These are phyloP conservation scores for Mycena floridula DNA, from an alignment of 768 basidiomycete species.

Conservation along the genomic window DNA sequence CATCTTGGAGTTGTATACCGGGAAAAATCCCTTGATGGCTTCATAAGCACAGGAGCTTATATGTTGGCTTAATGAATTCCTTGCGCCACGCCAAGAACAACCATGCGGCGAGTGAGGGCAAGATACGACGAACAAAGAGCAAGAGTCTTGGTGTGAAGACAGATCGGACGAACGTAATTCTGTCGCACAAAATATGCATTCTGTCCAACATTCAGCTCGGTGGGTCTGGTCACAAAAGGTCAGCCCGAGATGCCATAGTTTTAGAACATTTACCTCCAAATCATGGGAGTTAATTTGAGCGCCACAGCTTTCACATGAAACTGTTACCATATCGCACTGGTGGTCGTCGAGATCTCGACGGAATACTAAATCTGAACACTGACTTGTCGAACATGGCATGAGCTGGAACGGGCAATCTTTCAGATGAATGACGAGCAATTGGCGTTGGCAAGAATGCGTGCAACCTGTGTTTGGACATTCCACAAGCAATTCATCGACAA, in stretches of 20 bases:
- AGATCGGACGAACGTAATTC: conserved; percentile 28
- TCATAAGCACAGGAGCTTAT: conserved; percentile 48
- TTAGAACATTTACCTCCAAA: conserved; percentile 27
- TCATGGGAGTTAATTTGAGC: conserved; percentile 25
- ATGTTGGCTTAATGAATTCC: conserved; percentile 31
- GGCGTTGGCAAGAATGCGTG: conserved; percentile 56
- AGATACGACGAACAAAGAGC: conserved; percentile 29
- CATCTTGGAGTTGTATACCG: conserved; percentile 31
- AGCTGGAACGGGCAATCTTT: conserved; percentile 56
- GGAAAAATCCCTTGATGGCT: conserved; percentile 54
- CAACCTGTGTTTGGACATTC: conserved; percentile 65
- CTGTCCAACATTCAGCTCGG: conserved; percentile 28
- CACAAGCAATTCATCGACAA: conserved; percentile 78
- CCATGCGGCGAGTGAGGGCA: conserved; percentile 46
- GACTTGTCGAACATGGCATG: conserved; percentile 41
- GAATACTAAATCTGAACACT: conserved; percentile 37
- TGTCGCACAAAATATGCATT: conserved; percentile 34
- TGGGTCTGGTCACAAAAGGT: conserved; percentile 28
- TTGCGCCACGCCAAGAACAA: conserved; percentile 48
- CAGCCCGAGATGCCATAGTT: not conserved
- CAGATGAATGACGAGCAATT: conserved; percentile 57
- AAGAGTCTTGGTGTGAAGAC: conserved; percentile 28
- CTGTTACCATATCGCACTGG: conserved; percentile 27
- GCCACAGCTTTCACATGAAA: conserved; percentile 34
- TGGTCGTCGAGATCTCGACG: conserved; percentile 39